Evolutionary conservation across 192 early-diverging fungal genomes (phyloP).

Genomic region (Backusella parvicylindrica): DNA sequence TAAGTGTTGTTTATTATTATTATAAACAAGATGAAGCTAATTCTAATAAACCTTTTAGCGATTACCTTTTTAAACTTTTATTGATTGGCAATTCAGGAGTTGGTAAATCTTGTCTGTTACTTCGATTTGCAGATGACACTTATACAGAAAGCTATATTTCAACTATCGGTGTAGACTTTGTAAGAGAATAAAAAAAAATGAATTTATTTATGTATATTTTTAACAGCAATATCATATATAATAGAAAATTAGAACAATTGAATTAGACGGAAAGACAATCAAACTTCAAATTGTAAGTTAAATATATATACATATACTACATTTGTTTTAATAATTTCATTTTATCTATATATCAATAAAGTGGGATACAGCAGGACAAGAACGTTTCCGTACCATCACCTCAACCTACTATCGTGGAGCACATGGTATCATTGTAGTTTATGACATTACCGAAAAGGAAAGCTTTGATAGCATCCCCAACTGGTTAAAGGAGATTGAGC

Average conservation of each 20-base stretch:
- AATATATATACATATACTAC: no score
- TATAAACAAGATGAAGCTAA: not conserved
- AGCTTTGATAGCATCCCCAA: conserved; percentile 94
- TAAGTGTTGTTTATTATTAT: conserved; percentile 3
- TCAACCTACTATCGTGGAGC: conserved; percentile 97
- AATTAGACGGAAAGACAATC: conserved; percentile 95
- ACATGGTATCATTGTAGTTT: conserved; percentile 97
- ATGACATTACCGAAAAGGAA: conserved; percentile 94
- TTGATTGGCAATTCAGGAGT: conserved; percentile 98
- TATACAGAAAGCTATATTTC: conserved; percentile 98
- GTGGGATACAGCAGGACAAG: conserved; percentile 99
- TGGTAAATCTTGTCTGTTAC: conserved; percentile 95
- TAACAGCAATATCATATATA: not conserved
- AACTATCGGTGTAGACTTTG: conserved; percentile 98
- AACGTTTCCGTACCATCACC: conserved; percentile 98
- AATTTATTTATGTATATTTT: no score
- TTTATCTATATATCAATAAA: conserved; percentile 15
- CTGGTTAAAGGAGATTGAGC: conserved; percentile 98
- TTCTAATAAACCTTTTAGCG: conserved; percentile 49
- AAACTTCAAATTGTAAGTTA: conserved; percentile 90
- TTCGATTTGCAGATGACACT: conserved; percentile 97
- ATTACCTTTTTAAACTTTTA: conserved; percentile 97
- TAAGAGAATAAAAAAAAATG: conserved; percentile 39
- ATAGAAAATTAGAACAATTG: conserved; percentile 54
- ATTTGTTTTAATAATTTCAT: not conserved